Conservation (phyloP, 23 red algal genomes). For the Pyropia yezoensis region DNA sequence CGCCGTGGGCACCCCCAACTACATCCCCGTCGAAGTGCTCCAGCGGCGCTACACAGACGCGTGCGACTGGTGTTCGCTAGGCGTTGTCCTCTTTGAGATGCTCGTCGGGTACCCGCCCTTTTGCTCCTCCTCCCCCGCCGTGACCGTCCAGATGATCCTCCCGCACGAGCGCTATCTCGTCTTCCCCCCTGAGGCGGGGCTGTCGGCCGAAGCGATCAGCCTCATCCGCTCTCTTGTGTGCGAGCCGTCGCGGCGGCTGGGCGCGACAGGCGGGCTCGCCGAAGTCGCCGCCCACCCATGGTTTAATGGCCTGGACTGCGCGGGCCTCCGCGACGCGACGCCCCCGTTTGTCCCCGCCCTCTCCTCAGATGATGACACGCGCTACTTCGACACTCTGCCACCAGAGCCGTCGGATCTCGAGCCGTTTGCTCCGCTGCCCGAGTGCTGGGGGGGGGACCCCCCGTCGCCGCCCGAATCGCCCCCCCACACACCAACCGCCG, state of each 20-base stretch:
- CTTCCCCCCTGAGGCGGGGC: constrained; percentile 48
- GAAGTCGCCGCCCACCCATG: constrained; percentile 87
- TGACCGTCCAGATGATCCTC: constrained; percentile 69
- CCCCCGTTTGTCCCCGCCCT: constrained; percentile 90
- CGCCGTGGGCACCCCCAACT: constrained; percentile 91
- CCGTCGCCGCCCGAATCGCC: too few species aligned
- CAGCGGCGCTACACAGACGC: constrained; percentile 77
- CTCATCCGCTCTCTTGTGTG: constrained; percentile 63
- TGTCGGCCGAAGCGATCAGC: constrained; percentile 55
- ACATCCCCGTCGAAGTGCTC: constrained; percentile 92
- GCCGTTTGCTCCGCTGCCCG: background rate
- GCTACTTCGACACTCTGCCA: constrained; percentile 61
- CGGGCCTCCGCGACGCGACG: constrained; percentile 21
- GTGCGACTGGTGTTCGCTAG: constrained; percentile 96
- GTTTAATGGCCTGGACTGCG: constrained; percentile 87
- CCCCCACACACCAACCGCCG: too few species aligned
- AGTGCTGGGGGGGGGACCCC: too few species aligned
- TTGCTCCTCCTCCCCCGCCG: constrained; percentile 40
- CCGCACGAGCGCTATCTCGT: constrained; percentile 51
- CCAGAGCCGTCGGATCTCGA: constrained; percentile 1
- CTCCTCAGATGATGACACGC: constrained; percentile 58
- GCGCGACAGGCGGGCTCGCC: constrained; percentile 49
- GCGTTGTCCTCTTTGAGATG: constrained; percentile 92
- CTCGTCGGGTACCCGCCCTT: constrained; percentile 92
- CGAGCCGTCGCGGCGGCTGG: constrained; percentile 62